These are phyloP conservation scores for Candida dendrica DNA, from an alignment of 805 yeast genomes.

Conservation along the genomic window DNA sequence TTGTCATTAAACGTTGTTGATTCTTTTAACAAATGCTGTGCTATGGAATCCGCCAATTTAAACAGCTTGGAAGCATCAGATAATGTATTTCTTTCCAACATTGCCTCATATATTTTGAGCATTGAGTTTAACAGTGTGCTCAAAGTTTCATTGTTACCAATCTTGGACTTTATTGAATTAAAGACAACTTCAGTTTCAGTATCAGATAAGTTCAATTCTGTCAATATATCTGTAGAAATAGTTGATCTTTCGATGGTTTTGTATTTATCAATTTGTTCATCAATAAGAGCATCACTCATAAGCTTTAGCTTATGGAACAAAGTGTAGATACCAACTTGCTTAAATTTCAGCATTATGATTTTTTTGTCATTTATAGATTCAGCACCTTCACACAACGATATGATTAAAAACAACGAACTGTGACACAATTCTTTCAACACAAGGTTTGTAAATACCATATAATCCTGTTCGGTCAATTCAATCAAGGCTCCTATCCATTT, in stretches of 20 bases:
- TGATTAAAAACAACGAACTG: slow-evolving; percentile 14
- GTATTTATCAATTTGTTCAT: slow-evolving; percentile 16
- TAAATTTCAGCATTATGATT: slow-evolving; percentile 22
- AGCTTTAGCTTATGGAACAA: slow-evolving; percentile 28
- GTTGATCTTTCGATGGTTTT: slow-evolving; percentile 9
- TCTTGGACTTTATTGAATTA: slow-evolving; percentile 16
- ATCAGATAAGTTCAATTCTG: slow-evolving; percentile 20
- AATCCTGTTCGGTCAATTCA: slow-evolving; percentile 9
- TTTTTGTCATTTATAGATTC: slow-evolving; percentile 19
- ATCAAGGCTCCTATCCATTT: slow-evolving; percentile 14
- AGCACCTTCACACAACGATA: slow-evolving; percentile 17
- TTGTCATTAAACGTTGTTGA: slow-evolving; percentile 45
- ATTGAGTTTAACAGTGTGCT: slow-evolving; percentile 57
- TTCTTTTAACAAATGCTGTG: slow-evolving; percentile 10
- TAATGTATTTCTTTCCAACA: slow-evolving; percentile 39
- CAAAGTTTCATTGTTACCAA: slow-evolving; percentile 45
- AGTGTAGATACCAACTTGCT: slow-evolving; percentile 29
- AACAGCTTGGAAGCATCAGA: slow-evolving; percentile 39
- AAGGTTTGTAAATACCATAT: slow-evolving; percentile 11
- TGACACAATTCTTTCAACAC: slow-evolving; percentile 12
- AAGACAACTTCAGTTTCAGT: slow-evolving; percentile 7
- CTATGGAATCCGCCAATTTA: slow-evolving; percentile 45
- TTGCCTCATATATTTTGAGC: slow-evolving; percentile 43
- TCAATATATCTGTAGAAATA: slow-evolving; percentile 9
- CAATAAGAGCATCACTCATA: slow-evolving; percentile 31